These are phyloP conservation scores for Neurospora sp. DNA, from an alignment of 495 filamentous ascomycete species.

Conservation along the genomic window DNA sequence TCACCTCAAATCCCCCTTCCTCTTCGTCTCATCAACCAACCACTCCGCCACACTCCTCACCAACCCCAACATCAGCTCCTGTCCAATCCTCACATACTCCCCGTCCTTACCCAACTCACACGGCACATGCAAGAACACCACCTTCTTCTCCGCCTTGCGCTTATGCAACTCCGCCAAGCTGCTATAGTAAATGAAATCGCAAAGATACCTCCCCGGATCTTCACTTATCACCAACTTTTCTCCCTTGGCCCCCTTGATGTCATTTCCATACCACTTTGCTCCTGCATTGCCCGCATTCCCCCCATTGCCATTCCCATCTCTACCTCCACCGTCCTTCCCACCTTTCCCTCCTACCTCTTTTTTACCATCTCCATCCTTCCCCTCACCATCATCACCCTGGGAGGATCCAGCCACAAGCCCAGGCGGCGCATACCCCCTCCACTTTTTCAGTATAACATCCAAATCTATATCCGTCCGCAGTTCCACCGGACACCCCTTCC, in stretches of 20 bases:
- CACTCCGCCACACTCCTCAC: constrained; percentile 53
- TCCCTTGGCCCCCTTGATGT: not conserved
- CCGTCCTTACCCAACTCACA: constrained; percentile 36
- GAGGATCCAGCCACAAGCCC: not conserved
- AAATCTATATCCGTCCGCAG: constrained; percentile 41
- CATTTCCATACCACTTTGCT: not conserved
- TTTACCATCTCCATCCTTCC: not conserved
- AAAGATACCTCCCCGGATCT: constrained; percentile 73
- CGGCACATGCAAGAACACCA: constrained; percentile 76
- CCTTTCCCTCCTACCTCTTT: not conserved
- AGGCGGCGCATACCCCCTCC: constrained; percentile 35
- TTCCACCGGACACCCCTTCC: constrained; percentile 33
- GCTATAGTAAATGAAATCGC: constrained; percentile 81
- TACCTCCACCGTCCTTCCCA: constrained; percentile 7
- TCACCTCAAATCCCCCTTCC: not conserved
- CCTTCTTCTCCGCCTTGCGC: constrained; percentile 41
- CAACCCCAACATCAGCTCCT: constrained; percentile 53
- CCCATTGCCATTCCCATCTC: too few relatives aligned
- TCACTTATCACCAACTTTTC: constrained; percentile 17
- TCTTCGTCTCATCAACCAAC: not conserved
- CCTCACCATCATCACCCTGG: not conserved
- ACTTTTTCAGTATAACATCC: constrained; percentile 45
- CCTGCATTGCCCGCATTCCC: not conserved
- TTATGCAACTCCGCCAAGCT: constrained; percentile 50
- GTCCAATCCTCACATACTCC: constrained; percentile 47